A percentile compares a stretch with the other conserved stretches of the same genome.
Conservation (phyloP, 192 early-diverging fungal genomes). For the Rhizophagus sp. region DNA sequence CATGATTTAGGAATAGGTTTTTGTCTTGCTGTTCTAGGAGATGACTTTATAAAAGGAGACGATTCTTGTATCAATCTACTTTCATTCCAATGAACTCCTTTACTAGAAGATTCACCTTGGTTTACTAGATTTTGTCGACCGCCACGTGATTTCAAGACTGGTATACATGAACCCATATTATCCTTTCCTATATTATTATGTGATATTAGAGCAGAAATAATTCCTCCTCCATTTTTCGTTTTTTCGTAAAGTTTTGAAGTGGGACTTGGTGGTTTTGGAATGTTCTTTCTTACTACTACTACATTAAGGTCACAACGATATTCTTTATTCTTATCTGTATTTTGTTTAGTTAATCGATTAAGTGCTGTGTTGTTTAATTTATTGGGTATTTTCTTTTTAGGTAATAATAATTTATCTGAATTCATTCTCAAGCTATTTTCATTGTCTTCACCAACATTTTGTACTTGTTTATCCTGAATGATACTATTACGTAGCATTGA, state of each 20-base stretch:
- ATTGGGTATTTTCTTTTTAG: not conserved
- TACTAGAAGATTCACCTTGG: not conserved
- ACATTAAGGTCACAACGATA: not conserved
- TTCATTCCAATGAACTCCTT: conserved; percentile 1
- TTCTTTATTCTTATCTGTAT: conserved; percentile 11
- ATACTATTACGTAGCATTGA: not conserved
- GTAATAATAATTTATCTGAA: not conserved
- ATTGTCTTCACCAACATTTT: not conserved
- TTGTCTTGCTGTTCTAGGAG: conserved; percentile 4
- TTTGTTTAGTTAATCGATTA: not conserved
- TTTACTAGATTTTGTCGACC: not conserved
- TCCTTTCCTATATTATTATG: not conserved
- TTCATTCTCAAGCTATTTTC: not conserved
- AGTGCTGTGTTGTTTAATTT: not conserved
- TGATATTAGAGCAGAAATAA: not conserved
- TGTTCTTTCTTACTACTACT: not conserved
- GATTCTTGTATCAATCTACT: not conserved
- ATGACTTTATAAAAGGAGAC: not conserved
- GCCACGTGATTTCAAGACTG: not conserved
- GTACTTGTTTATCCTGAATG: not conserved
- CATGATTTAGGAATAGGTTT: conserved; percentile 9
- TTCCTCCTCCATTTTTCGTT: not conserved
- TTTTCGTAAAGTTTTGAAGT: conserved; percentile 1
- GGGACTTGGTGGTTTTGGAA: conserved; percentile 14
- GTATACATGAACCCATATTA: not conserved